These are phyloP conservation scores for Penicillium carneum DNA, from an alignment of 2,329 filamentous ascomycete genomes.

Conservation along the genomic window DNA sequence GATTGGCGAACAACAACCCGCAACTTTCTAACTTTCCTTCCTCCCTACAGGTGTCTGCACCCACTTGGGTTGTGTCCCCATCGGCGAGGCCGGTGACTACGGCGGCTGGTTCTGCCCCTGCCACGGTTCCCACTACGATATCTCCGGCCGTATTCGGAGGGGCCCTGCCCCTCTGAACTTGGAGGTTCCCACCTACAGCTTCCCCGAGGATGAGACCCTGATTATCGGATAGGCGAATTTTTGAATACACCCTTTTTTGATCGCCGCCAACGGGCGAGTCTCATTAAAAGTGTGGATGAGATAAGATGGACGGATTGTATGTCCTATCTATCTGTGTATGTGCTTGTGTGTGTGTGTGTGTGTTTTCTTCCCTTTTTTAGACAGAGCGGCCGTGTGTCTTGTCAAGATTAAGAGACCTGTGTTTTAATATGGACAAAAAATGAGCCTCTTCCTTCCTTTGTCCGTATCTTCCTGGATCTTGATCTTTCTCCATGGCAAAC, in stretches of 20 bases:
- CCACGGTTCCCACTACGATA: conserved; percentile 99
- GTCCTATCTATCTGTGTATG: conserved; percentile 34
- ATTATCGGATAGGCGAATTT: conserved; percentile 80
- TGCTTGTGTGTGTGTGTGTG: conserved; percentile 35
- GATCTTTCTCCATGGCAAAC: conserved; percentile 21
- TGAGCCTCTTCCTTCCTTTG: conserved; percentile 41
- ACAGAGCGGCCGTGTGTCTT: conserved; percentile 45
- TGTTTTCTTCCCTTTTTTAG: conserved; percentile 39
- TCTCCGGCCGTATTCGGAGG: conserved; percentile 96
- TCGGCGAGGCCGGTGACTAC: conserved; percentile 96
- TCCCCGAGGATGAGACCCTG: conserved; percentile 86
- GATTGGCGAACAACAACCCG: neutral
- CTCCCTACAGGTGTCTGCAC: conserved; percentile 83
- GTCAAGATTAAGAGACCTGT: conserved; percentile 49
- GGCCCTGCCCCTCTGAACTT: conserved; percentile 97
- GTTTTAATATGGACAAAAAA: conserved; percentile 52
- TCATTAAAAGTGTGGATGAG: conserved; percentile 29
- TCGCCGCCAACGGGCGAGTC: conserved; percentile 16
- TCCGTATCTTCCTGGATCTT: conserved; percentile 31
- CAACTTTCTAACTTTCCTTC: neutral
- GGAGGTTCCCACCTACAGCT: conserved; percentile 90
- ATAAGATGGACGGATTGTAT: conserved; percentile 32
- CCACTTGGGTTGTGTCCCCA: conserved; percentile 97
- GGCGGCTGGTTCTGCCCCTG: conserved; percentile 99
- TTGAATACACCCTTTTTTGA: conserved; percentile 23